Percentiles rank a stretch among this genome's conserved stretches.
phyloP scores from a whole-genome alignment of 768 basidiomycete genomes.

The Gloeopeniophorella convolvens region DNA sequence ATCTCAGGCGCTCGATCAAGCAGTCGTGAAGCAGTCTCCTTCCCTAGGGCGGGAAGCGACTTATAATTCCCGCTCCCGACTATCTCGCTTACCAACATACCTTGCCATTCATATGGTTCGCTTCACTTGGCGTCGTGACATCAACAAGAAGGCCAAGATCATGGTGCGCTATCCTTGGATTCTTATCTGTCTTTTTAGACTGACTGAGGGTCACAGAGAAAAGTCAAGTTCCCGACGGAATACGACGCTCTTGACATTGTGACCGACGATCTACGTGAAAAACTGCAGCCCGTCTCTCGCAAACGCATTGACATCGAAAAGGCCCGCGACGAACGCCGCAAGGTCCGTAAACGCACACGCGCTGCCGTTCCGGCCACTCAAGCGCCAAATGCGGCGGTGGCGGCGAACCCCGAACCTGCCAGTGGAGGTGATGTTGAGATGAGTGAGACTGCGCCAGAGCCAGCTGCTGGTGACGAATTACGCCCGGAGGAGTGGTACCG shows the following conservation, averaged over 20 bases:
- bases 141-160: slow-evolving; percentile 90
- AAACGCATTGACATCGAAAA: slow-evolving; percentile 76
- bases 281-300: slow-evolving; percentile 62
- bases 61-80: slow-evolving; percentile 74
- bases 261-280: slow-evolving; percentile 70
- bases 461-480: slow-evolving; percentile 36
- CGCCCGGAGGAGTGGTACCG: slow-evolving; percentile 63
- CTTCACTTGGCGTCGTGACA: slow-evolving; percentile 91
- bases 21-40: slow-evolving; percentile 79
- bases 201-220: slow-evolving; percentile 42
- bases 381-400: slow-evolving; percentile 18
- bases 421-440: slow-evolving; percentile 43
- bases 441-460: slow-evolving; percentile 31
- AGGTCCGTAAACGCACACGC: slow-evolving; percentile 74
- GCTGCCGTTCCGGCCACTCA: slow-evolving; percentile 26
- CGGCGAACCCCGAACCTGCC: slow-evolving; percentile 1
- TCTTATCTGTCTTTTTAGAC: background rate
- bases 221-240: slow-evolving; percentile 89
- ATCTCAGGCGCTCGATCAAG: slow-evolving; percentile 72
- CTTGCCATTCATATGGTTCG: slow-evolving; percentile 93
- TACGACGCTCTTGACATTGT: slow-evolving; percentile 80
- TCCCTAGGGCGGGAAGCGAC: slow-evolving; percentile 72
- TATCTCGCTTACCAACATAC: slow-evolving; percentile 80
- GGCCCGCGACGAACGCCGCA: slow-evolving; percentile 76
- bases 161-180: slow-evolving; percentile 48